Conservation (phyloP, 345 rosid genomes). For the Pistacia vera region DNA sequence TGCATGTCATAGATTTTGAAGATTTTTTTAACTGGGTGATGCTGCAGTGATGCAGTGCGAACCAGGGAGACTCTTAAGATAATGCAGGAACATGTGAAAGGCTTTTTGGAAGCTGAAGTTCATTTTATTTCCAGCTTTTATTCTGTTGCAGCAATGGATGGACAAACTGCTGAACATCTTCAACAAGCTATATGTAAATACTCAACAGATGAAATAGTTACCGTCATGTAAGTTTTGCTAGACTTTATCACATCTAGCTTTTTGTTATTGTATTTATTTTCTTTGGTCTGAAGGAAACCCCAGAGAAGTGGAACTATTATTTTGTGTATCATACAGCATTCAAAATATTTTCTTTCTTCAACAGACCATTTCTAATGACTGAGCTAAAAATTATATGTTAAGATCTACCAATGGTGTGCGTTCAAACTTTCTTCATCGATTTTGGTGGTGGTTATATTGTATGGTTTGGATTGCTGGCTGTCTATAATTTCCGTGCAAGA, state of each 20-base stretch:
- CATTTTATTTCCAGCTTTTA: slow-evolving; percentile 92
- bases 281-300: not conserved
- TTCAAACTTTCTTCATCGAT: not conserved
- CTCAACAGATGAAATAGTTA: slow-evolving; percentile 63
- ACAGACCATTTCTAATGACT: too few relatives aligned
- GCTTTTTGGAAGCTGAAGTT: slow-evolving; percentile 68
- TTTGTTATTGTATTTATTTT: not conserved
- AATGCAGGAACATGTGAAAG: slow-evolving; percentile 86
- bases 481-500: not conserved
- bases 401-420: too few relatives aligned
- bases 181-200: slow-evolving; percentile 67
- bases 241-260: not conserved
- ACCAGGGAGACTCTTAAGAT: slow-evolving; percentile 75
- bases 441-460: not conserved
- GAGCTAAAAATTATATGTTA: too few relatives aligned
- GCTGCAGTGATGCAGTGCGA: slow-evolving; percentile 74
- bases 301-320: not conserved
- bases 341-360: too few relatives aligned
- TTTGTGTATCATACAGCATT: not conserved
- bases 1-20: not conserved
- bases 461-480: not conserved
- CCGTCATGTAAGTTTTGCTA: slow-evolving; percentile 70
- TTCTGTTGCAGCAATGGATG: slow-evolving; percentile 97
- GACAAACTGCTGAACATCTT: slow-evolving; percentile 93
- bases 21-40: slow-evolving; percentile 7